Percentiles rank a stretch among this genome's conserved stretches.
These are phyloP conservation scores for Chlamydomonas sphaeroides DNA, from an alignment of 139 green algal genomes.

Conservation along the genomic window DNA sequence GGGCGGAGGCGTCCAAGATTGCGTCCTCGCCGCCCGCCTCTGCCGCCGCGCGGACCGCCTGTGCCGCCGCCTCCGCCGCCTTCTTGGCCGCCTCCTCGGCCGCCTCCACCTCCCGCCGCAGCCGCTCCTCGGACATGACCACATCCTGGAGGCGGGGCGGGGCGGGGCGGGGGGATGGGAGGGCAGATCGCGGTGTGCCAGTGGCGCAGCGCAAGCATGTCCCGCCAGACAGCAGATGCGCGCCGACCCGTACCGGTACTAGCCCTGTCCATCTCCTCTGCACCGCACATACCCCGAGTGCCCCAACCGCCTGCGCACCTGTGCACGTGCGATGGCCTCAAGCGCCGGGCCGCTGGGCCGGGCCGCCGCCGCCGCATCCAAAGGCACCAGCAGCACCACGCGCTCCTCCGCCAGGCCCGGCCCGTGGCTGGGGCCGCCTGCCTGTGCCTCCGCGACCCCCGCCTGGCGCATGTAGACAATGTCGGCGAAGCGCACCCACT, in stretches of 20 bases:
- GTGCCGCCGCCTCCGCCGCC: constrained; percentile 29
- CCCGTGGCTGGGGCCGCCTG: neutral
- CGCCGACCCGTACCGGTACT: too few species aligned
- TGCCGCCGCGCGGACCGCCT: constrained; percentile 1
- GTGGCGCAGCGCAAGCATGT: too few species aligned
- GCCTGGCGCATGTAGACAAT: constrained; percentile 43
- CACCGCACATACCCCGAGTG: too few species aligned
- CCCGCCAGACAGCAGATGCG: too few species aligned
- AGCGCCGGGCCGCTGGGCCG: constrained; percentile 33
- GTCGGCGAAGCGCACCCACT: constrained; percentile 49
- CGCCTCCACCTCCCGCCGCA: constrained; percentile 15
- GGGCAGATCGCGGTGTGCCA: too few species aligned
- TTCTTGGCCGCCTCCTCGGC: constrained; percentile 17
- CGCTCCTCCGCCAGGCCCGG: constrained; percentile 39
- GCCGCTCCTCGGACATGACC: constrained; percentile 35
- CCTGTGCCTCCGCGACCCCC: neutral
- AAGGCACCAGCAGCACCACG: constrained; percentile 55
- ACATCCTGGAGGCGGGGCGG: neutral
- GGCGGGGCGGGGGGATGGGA: neutral
- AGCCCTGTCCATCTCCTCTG: too few species aligned
- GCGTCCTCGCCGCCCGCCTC: constrained; percentile 32
- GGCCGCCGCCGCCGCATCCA: constrained; percentile 45
- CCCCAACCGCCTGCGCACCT: neutral
- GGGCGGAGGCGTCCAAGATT: constrained; percentile 37
- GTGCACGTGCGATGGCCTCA: constrained; percentile 30